Conservation (phyloP, 2,329 filamentous ascomycete species). For the Xylariaceae sp. region DNA sequence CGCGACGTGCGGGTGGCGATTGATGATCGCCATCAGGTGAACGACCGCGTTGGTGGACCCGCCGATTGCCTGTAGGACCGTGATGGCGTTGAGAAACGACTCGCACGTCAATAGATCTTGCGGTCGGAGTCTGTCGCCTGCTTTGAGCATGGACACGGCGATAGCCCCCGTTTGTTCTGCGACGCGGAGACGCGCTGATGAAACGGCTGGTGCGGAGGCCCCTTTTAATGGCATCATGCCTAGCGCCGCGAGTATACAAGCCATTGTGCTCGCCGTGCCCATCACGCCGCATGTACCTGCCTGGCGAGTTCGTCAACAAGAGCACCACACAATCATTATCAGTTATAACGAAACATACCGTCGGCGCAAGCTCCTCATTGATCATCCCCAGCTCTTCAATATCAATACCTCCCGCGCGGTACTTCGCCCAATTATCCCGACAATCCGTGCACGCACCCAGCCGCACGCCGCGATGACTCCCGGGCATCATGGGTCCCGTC, state of each 20-base stretch:
- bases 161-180: constrained; percentile 67
- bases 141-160: constrained; percentile 59
- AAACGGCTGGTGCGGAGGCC: constrained; percentile 72
- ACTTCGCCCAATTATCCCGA: constrained; percentile 67
- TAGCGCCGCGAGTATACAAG: constrained; percentile 74
- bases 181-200: constrained; percentile 72
- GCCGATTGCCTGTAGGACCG: constrained; percentile 79
- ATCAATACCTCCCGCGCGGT: constrained; percentile 59
- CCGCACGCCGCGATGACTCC: constrained; percentile 56
- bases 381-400: constrained; percentile 66
- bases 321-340: not conserved
- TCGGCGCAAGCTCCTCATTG: constrained; percentile 69
- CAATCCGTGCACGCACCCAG: constrained; percentile 73
- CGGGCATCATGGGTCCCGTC: constrained; percentile 72
- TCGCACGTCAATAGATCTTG: constrained; percentile 65
- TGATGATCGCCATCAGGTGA: constrained; percentile 79
- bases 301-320: constrained; percentile 13
- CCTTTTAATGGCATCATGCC: constrained; percentile 75
- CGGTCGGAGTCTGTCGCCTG: constrained; percentile 64
- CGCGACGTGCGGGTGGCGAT: constrained; percentile 62
- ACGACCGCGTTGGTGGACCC: constrained; percentile 82
- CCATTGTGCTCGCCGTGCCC: constrained; percentile 90
- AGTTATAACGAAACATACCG: constrained; percentile 38
- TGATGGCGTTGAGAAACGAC: constrained; percentile 79
- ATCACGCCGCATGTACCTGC: constrained; percentile 83